Base-by-base conservation (phyloP, 2,329 filamentous ascomycete genomes). In the Volutella citrinella region DNA sequence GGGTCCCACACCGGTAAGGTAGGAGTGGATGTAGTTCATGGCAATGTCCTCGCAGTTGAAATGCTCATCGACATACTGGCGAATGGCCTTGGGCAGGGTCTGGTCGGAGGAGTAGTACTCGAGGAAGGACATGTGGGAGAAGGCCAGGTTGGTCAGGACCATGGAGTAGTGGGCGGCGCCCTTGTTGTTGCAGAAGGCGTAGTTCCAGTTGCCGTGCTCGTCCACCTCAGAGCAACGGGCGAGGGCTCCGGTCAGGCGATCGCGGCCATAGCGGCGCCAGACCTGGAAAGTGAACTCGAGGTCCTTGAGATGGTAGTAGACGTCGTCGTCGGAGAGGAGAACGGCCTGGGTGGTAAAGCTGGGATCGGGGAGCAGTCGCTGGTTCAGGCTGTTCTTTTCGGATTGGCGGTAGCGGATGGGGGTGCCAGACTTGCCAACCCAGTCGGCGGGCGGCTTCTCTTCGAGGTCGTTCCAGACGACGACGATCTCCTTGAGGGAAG, bases 11-110 rank as follows among this genome's bases (percentile, higher is more conserved):
- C 60, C 51, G 0, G 61, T 64, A 22, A 66, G 38, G 13, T 56
- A 42, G 3, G 57, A 56, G 7, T 54, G 48, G 18, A 64, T 44
- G 22, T 55, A 65, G 46, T 66, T 66, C 32, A 66, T 38, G 14
- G 59, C 63, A 38, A 66, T 55, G 31, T 66, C 62, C 40, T 66
- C 63, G 51, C 63, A 66, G 45, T 66, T 65, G 49, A 61, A 57
- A 26, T 56, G 46, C 13, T 57, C 40, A 16, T 65, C 63, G 11
- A 66, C 61, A 34, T 64, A 61, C 2, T 55, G 44, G 4, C 63
- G 57, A 15, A 66, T 52, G 31, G 48, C 48, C 5, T 42, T 49
- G 40, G 56, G 51, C 24, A 46, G 32, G 3, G 47, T 48, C n/a
- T 59, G 56, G n/a, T 55, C 51, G 4, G 61, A 60, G 2, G 52